phyloP scores from a whole-genome alignment of 75 land plant genomes.

The Cupressus sempervirens region DNA sequence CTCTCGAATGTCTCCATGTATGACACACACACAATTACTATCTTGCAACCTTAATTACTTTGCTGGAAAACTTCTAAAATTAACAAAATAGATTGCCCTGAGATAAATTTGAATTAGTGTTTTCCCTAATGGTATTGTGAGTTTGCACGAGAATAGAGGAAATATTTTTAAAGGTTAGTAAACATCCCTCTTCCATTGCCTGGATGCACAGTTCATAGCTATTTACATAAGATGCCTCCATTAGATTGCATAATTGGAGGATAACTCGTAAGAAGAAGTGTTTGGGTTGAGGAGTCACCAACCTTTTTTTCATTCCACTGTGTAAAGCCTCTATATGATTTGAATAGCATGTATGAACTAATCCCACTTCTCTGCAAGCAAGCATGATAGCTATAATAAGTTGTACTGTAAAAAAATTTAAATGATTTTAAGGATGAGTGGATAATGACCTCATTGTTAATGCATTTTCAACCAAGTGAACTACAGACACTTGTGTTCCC shows the following conservation, averaged over 20 bases:
- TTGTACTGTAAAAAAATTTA: neutral
- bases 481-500: conserved; percentile 98
- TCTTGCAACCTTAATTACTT: neutral
- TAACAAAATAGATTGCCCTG: too few species aligned
- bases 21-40: neutral
- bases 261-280: too few species aligned
- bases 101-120: too few species aligned
- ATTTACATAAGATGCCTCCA: neutral
- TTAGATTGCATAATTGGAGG: too few species aligned
- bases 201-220: neutral
- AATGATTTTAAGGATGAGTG: conserved; percentile 1
- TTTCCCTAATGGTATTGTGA: too few species aligned
- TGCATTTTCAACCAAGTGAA: conserved; percentile 95
- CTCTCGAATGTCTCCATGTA: neutral
- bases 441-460: conserved; percentile 61
- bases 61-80: too few species aligned
- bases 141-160: too few species aligned
- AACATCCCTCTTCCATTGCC: neutral
- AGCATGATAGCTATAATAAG: neutral
- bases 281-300: neutral
- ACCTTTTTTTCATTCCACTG: neutral
- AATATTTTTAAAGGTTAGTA: neutral
- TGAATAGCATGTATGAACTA: neutral
- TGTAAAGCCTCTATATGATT: neutral
- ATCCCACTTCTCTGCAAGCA: neutral